Percentiles rank a stretch among this genome's conserved stretches.
These are phyloP conservation scores for Phoma sp. DNA, from an alignment of 2,329 filamentous ascomycete species.

Conservation along the genomic window DNA sequence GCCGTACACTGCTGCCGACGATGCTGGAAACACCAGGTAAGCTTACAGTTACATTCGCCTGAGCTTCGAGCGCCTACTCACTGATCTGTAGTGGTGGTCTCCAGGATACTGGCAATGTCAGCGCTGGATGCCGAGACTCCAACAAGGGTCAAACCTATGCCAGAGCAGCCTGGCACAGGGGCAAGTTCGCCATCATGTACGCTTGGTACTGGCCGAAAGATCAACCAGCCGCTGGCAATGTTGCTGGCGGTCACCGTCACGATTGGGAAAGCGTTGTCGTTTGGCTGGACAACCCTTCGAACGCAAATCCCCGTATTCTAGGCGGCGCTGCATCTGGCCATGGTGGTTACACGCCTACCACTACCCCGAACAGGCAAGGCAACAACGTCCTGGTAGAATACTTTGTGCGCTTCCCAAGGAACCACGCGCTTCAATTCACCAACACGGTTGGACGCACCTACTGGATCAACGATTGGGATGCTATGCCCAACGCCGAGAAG, in stretches of 20 bases:
- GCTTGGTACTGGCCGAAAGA: conserved; percentile 59
- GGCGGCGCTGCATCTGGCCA: conserved; percentile 60
- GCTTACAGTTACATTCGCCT: neutral
- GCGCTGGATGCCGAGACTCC: conserved; percentile 49
- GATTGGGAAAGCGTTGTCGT: conserved; percentile 61
- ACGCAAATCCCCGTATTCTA: conserved; percentile 48
- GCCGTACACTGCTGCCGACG: conserved; percentile 66
- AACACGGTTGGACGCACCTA: neutral
- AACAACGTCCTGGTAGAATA: conserved; percentile 56
- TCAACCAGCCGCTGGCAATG: conserved; percentile 46
- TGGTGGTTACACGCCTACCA: conserved; percentile 52
- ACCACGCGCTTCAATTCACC: conserved; percentile 51
- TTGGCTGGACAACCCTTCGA: conserved; percentile 52
- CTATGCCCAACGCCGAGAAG: conserved; percentile 49
- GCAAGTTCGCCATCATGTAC: conserved; percentile 57
- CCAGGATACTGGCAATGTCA: conserved; percentile 47
- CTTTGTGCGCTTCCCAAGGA: conserved; percentile 53
- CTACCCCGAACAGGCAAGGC: conserved; percentile 43
- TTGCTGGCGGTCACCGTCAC: conserved; percentile 56
- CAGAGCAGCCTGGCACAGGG: conserved; percentile 49
- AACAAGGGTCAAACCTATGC: conserved; percentile 58
- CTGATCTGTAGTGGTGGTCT: conserved; percentile 49
- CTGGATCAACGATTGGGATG: conserved; percentile 53
- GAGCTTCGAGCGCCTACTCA: neutral
- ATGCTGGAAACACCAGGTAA: conserved; percentile 61